Evolutionary conservation across 2,329 filamentous ascomycete genomes (phyloP), one percentile per base, ranked within the genome.

Genomic region (Talaromyces sp.): DNA sequence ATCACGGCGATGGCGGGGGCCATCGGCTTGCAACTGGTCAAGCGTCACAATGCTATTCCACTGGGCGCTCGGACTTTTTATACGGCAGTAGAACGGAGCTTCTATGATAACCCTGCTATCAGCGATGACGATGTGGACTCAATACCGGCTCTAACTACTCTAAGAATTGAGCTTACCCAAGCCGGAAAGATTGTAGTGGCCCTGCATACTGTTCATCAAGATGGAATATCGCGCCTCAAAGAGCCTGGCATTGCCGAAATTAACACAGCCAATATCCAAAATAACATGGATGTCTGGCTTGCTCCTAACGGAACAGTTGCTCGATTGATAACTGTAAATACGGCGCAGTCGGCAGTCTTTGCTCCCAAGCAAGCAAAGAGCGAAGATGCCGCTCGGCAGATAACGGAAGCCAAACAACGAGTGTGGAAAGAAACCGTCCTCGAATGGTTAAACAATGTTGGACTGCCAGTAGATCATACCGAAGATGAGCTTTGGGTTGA

Each of bases 11-110:
- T 79, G 27, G 74, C 75, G 13, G 77, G 74, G 9, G 70, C 74
- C 62, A 68, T 80, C 27, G 73, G 73, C 43, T 69, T 80, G 9
- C 75, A 78, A 64, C 68, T 79, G 33, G 72, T 75, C 57, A 74
- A 74, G 58, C 70, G 69, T 31, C 71, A 75, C 63, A 73, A 71
- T 56, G 78, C 76, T 39, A 73, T 80, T 39, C 78, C 78, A 1
- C 72, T 80, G 10, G 78, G 78, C 7, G 75, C 76, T 60, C 75
- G 78, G 35, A 78, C 77, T 17, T 69, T 80, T 15, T 79, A 78
- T 59, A 78, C 75, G 10, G 69, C 70, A 5, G 67, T 78, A 33
- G 73, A 76, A 39, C 70, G 63, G n/a, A 67, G 73, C 58, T 72
- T 70, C 19, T 74, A 76, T 62, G 74, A 74, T 61, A 71, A 66